These are phyloP conservation scores for Stachybotrys chlorohalonatus DNA, from an alignment of 2,329 filamentous ascomycete species.

Conservation along the genomic window DNA sequence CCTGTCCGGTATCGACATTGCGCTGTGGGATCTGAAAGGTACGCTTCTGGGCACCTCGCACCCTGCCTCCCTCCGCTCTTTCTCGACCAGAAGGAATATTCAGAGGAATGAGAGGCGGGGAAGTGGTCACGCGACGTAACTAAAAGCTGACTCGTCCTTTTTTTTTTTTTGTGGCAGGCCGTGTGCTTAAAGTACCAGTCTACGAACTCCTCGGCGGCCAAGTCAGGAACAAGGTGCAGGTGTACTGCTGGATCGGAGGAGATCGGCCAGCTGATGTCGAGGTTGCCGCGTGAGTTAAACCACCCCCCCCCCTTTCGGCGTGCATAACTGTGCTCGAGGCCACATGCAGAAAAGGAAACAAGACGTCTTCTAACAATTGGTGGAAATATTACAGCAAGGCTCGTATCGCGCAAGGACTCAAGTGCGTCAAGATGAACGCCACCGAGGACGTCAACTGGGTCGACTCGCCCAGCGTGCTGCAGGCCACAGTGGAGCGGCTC, in stretches of 20 bases:
- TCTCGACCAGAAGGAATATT: no score
- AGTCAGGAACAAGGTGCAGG: conserved; percentile 55
- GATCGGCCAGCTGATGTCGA: conserved; percentile 58
- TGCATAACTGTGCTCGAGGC: neutral
- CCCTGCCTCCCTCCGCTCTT: neutral
- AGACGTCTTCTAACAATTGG: neutral
- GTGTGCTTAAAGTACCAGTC: conserved; percentile 48
- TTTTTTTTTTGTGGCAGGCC: conserved; percentile 18
- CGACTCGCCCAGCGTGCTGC: conserved; percentile 53
- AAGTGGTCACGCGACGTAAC: neutral
- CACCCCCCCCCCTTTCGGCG: neutral
- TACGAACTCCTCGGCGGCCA: conserved; percentile 65
- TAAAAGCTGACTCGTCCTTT: neutral
- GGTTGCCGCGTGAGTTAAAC: conserved; percentile 37
- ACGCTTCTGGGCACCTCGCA: neutral
- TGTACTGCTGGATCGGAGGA: conserved; percentile 69
- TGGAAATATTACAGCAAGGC: conserved; percentile 21
- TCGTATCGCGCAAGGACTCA: conserved; percentile 51
- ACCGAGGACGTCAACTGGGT: conserved; percentile 66
- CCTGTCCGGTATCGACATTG: conserved; percentile 65
- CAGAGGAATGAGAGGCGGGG: neutral
- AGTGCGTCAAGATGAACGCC: conserved; percentile 64
- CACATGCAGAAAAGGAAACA: neutral
- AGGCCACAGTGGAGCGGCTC: conserved; percentile 54
- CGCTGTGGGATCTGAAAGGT: conserved; percentile 64